Evolutionary conservation across 2,329 filamentous ascomycete genomes (phyloP), one percentile per base, ranked within the genome.

Genomic region (Aspergillus costaricaensis): DNA sequence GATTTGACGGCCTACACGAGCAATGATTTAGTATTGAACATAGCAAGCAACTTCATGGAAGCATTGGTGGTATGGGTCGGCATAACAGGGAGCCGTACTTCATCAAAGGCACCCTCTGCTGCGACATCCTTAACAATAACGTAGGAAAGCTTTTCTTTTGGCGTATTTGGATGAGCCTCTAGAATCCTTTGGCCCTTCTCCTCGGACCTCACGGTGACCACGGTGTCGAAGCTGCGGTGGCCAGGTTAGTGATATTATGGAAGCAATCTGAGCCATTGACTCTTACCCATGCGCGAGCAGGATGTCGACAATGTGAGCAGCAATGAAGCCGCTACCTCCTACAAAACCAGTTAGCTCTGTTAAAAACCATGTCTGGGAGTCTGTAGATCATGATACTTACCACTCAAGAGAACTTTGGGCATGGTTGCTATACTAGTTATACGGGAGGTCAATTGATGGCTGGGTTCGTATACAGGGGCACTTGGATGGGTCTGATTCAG

Each of bases 61-160:
- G 15, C 7, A 10, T 10, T 10, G 36, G 4, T 6, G 15, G 15
- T 58, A 14, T 9, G 30, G 3, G 14, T 32, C 3, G 23, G 44
- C 8, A n/a, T 2, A 39, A 32, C 10, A 30, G 36, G 14, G 25
- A 23, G 8, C 53, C 58, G 55, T 60, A 77, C 86, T 67, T 84
- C 76, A 59, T 90, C 85, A 66, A 95, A 96, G 23, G 89, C 90
- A 17, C 84, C 85, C 21, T 86, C 82, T 63, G 86, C 72, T 0
- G 88, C 88, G 65, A 96, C 88, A 65, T 96, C 90, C 52, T 86
- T 82, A 12, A 96, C 89, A 61, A 94, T 84, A 38, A 79, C 82
- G 70, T 88, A 90, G 60, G 83, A 83, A 32, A 90, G 80, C 70
- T 85, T 84, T 58, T 83, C 82, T 59, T 84, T 82, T 2, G 82